Base-by-base conservation (phyloP, 805 yeast genomes). In the Alloascoidea hylecoeti region DNA sequence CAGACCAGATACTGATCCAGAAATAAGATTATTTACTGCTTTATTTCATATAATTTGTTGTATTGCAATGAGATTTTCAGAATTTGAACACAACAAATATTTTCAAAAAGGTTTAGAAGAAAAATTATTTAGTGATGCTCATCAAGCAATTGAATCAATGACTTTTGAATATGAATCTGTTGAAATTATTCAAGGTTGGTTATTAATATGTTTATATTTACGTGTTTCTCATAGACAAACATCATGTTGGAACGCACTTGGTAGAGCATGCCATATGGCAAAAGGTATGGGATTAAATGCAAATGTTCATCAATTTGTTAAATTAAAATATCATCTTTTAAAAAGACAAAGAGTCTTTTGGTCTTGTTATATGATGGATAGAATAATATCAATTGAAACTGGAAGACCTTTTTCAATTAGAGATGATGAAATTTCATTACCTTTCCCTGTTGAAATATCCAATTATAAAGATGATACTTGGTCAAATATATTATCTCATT, bases 301-400 rank as follows among this genome's bases (percentile, higher is more conserved):
- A 35, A 55, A 57, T 33, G 35, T 47, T 16, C 5, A 16, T n/a
- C 36, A 34, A n/a, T 14, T 34, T 9, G 17, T 34, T 5, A 14
- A 14, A 16, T n/a, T 34, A 28, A 39, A 36, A 18, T 61, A 44
- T 48, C 77, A 72, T 43, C 49, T 46, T 15, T 41, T 61, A 9
- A 73, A 74, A 46, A 64, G 71, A 1, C 58, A 58, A 45, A 56
- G 78, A 36, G 62, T 74, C 1, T 75, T 70, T 48, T 74, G 77
- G 74, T 44, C 64, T 15, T 69, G 68, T 4, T 75, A 65, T 45
- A 61, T 70, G 1, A 56, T 70, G 55, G 83, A 75, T 46, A 58
- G 74, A 42, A 42, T 72, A 13, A 50, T 71, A 42, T 71, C 70
- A 3, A 53, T 72, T 33, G 78, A 72, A 41, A 59, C 63, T 30